Conservation (phyloP, 2,329 filamentous ascomycete species). For the Dissoconium aciculare region DNA sequence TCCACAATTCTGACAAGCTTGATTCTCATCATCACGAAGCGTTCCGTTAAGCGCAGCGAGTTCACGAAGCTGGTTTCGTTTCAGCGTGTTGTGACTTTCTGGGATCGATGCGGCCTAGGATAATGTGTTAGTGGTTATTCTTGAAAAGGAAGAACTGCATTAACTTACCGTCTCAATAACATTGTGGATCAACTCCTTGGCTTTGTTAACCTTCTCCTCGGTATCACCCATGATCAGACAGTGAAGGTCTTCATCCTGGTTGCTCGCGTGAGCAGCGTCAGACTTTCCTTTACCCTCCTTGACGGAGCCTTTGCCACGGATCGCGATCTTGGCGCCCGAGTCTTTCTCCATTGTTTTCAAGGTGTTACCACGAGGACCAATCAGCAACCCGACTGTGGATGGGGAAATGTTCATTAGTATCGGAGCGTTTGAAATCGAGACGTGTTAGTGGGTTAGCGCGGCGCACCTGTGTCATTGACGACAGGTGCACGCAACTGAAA, state of each 20-base stretch:
- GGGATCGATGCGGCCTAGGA: slow-evolving; percentile 87
- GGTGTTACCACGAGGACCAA: slow-evolving; percentile 99
- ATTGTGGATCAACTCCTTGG: slow-evolving; percentile 95
- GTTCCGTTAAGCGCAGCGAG: slow-evolving; percentile 97
- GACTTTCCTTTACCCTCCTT: slow-evolving; percentile 99
- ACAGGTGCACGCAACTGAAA: background rate
- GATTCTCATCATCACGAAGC: slow-evolving; percentile 95
- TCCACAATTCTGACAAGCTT: slow-evolving; percentile 96
- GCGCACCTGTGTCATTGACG: background rate
- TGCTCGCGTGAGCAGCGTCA: slow-evolving; percentile 97
- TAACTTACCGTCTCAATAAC: slow-evolving; percentile 87
- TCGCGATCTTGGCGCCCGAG: slow-evolving; percentile 95
- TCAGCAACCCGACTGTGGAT: slow-evolving; percentile 97
- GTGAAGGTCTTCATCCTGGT: slow-evolving; percentile 98
- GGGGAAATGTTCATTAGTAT: slow-evolving; percentile 53
- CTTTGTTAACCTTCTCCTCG: slow-evolving; percentile 98
- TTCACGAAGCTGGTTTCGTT: slow-evolving; percentile 95
- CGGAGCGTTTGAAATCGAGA: slow-evolving; percentile 9
- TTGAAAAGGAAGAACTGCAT: background rate
- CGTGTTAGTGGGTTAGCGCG: background rate
- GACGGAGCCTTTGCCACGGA: slow-evolving; percentile 97
- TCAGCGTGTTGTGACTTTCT: slow-evolving; percentile 96
- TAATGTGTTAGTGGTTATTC: slow-evolving; percentile 19
- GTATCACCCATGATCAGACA: slow-evolving; percentile 99
- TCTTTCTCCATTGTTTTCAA: slow-evolving; percentile 99